These are phyloP conservation scores for Ceriops tagal DNA, from an alignment of 345 rosid species.

Conservation along the genomic window DNA sequence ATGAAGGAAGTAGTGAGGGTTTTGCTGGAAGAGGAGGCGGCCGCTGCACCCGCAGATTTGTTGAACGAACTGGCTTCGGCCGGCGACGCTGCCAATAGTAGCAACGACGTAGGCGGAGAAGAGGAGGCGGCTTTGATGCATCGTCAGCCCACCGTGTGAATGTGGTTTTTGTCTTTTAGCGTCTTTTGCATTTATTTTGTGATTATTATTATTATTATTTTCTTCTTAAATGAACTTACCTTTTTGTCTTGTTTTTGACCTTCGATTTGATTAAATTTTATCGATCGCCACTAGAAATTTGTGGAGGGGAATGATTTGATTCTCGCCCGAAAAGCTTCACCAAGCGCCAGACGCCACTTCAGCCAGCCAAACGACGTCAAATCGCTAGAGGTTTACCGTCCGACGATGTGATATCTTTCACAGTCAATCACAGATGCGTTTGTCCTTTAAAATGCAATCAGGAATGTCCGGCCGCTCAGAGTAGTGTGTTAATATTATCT, in stretches of 20 bases:
- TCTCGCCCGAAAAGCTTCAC: no score
- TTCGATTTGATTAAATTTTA: background rate
- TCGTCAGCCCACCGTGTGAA: slow-evolving; percentile 15
- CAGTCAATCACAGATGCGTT: no score
- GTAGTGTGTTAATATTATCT: no score
- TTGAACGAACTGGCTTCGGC: slow-evolving; percentile 32
- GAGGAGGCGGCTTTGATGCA: slow-evolving; percentile 9
- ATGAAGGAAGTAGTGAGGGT: slow-evolving; percentile 71
- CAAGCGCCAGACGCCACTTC: no score
- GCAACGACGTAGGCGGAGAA: background rate
- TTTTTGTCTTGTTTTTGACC: background rate
- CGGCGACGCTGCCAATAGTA: slow-evolving; percentile 4
- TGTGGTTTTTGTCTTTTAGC: background rate
- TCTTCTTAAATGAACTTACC: background rate
- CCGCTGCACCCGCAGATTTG: slow-evolving; percentile 37
- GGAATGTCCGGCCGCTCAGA: no score
- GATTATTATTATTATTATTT: background rate
- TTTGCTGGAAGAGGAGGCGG: slow-evolving; percentile 42
- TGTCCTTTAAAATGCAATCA: no score
- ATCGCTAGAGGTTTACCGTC: no score
- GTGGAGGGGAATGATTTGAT: background rate
- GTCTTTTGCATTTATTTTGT: background rate
- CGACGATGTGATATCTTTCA: no score
- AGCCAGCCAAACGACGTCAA: no score
- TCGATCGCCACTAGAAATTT: background rate